phyloP scores from a whole-genome alignment of 306 rosid genomes.

The Casuarina equisetifolia region DNA sequence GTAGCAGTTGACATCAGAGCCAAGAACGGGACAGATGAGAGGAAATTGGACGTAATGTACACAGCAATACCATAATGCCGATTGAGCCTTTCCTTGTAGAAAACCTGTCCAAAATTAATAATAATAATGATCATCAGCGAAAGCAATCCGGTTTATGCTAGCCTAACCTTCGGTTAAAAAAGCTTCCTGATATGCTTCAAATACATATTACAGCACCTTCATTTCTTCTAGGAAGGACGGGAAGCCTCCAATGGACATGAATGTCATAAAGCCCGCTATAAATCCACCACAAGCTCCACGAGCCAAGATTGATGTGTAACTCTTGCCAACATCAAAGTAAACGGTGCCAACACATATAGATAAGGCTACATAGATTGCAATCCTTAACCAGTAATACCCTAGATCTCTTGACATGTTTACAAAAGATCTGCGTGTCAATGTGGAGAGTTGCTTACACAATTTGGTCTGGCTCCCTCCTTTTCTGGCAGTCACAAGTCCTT shows the following conservation, averaged over 20 bases:
- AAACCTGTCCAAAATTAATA: conserved; percentile 49
- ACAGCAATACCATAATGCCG: conserved; percentile 76
- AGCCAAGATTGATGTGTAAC: conserved; percentile 64
- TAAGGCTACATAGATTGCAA: conserved; percentile 51
- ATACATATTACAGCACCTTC: conserved; percentile 47
- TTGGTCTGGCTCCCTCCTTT: conserved; percentile 52
- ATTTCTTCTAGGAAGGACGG: conserved; percentile 95
- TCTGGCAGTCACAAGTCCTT: conserved; percentile 41
- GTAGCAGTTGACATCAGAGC: conserved; percentile 69
- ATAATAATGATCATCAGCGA: not conserved
- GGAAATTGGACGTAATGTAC: conserved; percentile 69
- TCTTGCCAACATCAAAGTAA: conserved; percentile 61
- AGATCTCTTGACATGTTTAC: conserved; percentile 87
- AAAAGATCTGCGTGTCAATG: conserved; percentile 70
- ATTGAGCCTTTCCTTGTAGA: conserved; percentile 66
- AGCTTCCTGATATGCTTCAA: not conserved
- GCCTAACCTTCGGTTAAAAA: not conserved
- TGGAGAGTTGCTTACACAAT: conserved; percentile 85
- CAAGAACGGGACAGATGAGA: conserved; percentile 83
- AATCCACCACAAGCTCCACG: conserved; percentile 89
- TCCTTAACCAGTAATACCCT: conserved; percentile 93
- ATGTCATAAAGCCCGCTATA: conserved; percentile 88
- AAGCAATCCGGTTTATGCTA: not conserved
- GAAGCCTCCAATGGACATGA: conserved; percentile 94
- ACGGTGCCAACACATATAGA: conserved; percentile 76